These are phyloP conservation scores for Daldinia sp. DNA, from an alignment of 2,329 filamentous ascomycete genomes.

Conservation along the genomic window DNA sequence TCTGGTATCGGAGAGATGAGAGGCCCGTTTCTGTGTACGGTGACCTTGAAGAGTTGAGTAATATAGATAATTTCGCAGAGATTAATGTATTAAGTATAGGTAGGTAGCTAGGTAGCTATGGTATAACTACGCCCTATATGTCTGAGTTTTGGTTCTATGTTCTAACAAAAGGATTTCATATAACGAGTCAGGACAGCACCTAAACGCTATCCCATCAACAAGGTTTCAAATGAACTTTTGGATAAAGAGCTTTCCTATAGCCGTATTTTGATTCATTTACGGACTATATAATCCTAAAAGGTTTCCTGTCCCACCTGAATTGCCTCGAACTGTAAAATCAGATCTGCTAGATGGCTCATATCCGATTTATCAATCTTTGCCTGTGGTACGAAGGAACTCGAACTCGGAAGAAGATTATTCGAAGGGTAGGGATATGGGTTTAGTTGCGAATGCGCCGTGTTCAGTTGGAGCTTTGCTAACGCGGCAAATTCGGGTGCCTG, in stretches of 20 bases:
- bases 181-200: neutral
- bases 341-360: neutral
- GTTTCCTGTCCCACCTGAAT: neutral
- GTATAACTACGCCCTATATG: no score
- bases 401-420: neutral
- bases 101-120: no score
- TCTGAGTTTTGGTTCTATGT: no score
- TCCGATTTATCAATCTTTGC: neutral
- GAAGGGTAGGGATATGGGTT: neutral
- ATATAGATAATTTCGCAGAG: neutral
- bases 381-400: neutral
- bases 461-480: neutral
- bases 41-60: neutral
- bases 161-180: no score
- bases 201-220: no score
- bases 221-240: no score
- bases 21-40: neutral
- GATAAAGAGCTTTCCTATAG: no score
- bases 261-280: neutral
- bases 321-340: neutral
- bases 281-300: neutral
- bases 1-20: neutral
- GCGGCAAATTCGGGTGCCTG: constrained; percentile 1
- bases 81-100: no score
- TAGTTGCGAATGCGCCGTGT: neutral